A percentile compares a stretch with the other conserved stretches of the same genome.
Evolutionary conservation across 768 basidiomycete genomes (phyloP).

Genomic region (Cystobasidium onofrii): DNA sequence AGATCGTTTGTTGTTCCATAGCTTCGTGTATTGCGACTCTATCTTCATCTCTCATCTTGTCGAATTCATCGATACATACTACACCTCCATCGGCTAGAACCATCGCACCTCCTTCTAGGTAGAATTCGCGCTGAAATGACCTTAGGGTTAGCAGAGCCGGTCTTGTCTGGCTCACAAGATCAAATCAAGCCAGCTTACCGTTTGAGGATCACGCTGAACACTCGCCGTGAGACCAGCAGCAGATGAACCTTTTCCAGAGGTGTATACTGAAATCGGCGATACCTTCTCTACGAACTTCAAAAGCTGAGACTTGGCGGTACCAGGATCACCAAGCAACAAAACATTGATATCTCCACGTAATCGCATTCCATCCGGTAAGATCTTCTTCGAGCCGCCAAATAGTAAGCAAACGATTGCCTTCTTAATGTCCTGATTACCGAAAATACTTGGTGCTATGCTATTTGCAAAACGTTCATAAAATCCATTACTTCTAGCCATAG

Average conservation of each 20-base stretch:
- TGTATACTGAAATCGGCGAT: conserved; percentile 95
- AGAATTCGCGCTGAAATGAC: conserved; percentile 74
- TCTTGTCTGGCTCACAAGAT: background rate
- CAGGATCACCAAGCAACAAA: conserved; percentile 88
- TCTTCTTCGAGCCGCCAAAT: conserved; percentile 94
- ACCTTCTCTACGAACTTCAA: conserved; percentile 99
- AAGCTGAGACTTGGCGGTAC: conserved; percentile 95
- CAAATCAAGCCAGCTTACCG: background rate
- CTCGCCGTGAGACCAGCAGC: conserved; percentile 97
- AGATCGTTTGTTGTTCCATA: conserved; percentile 99
- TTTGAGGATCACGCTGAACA: conserved; percentile 68
- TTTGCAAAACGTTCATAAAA: conserved; percentile 86
- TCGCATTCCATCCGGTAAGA: conserved; percentile 93
- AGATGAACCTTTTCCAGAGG: conserved; percentile 95
- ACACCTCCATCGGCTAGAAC: conserved; percentile 96
- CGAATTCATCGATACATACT: conserved; percentile 98
- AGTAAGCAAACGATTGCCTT: conserved; percentile 94
- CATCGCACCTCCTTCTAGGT: conserved; percentile 98
- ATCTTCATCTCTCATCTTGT: conserved; percentile 99
- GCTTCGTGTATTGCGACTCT: conserved; percentile 98
- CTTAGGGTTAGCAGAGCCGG: background rate
- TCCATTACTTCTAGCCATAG: conserved; percentile 71
- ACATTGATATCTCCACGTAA: conserved; percentile 97
- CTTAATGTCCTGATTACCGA: conserved; percentile 91
- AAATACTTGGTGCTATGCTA: conserved; percentile 95